These are phyloP conservation scores for Pichia sp. DNA, from an alignment of 1,139 yeast species.

Conservation along the genomic window DNA sequence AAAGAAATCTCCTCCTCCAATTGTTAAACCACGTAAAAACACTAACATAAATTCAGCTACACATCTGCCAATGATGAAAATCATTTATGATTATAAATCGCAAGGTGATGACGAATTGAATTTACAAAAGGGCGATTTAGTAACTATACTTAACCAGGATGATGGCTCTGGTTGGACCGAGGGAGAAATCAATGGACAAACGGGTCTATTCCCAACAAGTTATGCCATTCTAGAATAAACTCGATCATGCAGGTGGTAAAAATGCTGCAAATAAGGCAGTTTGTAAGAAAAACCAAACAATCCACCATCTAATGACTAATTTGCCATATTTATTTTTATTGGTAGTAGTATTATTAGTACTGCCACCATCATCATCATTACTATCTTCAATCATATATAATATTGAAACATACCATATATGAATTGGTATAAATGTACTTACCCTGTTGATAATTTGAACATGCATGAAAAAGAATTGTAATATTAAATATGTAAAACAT, in stretches of 20 bases:
- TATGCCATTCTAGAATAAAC: conserved; percentile 37
- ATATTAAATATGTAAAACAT: conserved; percentile 37
- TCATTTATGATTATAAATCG: conserved; percentile 72
- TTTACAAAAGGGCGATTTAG: conserved; percentile 65
- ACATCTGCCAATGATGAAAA: conserved; percentile 69
- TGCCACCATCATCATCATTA: too few species aligned
- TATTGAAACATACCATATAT: conserved; percentile 58
- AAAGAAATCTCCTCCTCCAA: conserved; percentile 50
- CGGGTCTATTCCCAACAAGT: conserved; percentile 78
- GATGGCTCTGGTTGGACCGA: conserved; percentile 96
- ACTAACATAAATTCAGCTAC: conserved; percentile 44
- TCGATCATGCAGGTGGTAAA: conserved; percentile 61
- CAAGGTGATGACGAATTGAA: conserved; percentile 79
- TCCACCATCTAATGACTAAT: conserved; percentile 37
- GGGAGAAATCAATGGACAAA: conserved; percentile 69
- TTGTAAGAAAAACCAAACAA: conserved; percentile 54
- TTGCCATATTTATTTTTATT: conserved; percentile 23
- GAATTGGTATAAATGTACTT: conserved; percentile 67
- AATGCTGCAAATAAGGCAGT: conserved; percentile 57
- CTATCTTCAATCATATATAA: conserved; percentile 1
- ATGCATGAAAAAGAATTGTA: conserved; percentile 52
- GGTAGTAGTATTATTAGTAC: too few species aligned
- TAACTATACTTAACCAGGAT: conserved; percentile 57
- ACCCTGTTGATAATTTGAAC: conserved; percentile 81
- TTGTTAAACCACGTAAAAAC: conserved; percentile 77